Conservation (phyloP, 2,329 filamentous ascomycete species). For the Moelleriella libera region DNA sequence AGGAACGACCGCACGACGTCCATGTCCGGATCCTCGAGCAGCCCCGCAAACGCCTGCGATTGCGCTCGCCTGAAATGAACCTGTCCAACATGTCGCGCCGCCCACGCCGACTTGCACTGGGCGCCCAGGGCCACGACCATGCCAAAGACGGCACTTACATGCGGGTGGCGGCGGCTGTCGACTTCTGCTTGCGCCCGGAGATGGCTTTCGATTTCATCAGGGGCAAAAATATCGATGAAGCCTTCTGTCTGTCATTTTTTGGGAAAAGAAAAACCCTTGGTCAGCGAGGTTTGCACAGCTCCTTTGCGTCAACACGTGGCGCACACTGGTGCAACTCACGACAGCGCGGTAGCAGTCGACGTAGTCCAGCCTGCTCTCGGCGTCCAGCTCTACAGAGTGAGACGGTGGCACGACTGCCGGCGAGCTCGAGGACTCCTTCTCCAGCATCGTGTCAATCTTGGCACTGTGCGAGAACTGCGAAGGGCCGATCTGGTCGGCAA, state of each 20-base stretch:
- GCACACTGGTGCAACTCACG: constrained; percentile 3
- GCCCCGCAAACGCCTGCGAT: constrained; percentile 9
- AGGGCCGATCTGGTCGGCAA: constrained; percentile 36
- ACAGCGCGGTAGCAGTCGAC: constrained; percentile 9
- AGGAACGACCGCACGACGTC: constrained; percentile 37
- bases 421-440: constrained; percentile 20
- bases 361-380: constrained; percentile 6
- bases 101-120: constrained; percentile 13
- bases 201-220: constrained; percentile 13
- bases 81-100: constrained; percentile 21
- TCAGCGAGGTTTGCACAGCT: too few relatives aligned
- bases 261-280: neutral
- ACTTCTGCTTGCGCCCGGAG: constrained; percentile 1
- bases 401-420: constrained; percentile 1
- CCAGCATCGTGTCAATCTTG: constrained; percentile 37
- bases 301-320: too few relatives aligned
- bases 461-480: constrained; percentile 38
- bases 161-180: neutral
- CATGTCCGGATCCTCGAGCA: constrained; percentile 37
- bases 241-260: constrained; percentile 13
- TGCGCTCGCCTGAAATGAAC: constrained; percentile 14
- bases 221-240: constrained; percentile 17
- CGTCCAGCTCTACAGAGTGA: constrained; percentile 5
- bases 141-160: constrained; percentile 22
- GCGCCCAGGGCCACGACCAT: constrained; percentile 12